Evolutionary conservation across 352 stramenopile genomes (phyloP).

Genomic region (Phytopythium boreale): DNA sequence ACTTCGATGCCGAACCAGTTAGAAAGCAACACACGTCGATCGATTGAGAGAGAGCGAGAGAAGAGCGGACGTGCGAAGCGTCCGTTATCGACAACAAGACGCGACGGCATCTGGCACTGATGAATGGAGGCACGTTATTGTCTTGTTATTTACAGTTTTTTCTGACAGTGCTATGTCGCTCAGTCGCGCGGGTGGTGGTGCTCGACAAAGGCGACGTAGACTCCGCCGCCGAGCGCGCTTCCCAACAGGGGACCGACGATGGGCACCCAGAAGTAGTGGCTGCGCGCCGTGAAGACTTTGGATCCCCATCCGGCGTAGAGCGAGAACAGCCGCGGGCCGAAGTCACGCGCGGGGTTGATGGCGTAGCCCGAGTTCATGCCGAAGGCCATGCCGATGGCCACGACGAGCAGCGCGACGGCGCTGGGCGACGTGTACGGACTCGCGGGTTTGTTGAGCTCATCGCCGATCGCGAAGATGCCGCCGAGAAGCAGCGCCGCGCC

Average conservation of each 20-base stretch:
- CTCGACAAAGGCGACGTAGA: slow-evolving; percentile 30
- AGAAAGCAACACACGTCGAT: background rate
- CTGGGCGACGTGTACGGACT: slow-evolving; percentile 35
- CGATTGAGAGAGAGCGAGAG: background rate
- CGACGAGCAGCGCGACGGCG: slow-evolving; percentile 43
- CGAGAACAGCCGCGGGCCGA: slow-evolving; percentile 40
- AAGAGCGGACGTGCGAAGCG: background rate
- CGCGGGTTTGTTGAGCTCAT: slow-evolving; percentile 51
- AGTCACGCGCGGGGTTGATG: slow-evolving; percentile 53
- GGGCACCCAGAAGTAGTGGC: slow-evolving; percentile 56
- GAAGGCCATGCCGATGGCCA: slow-evolving; percentile 58
- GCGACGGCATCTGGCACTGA: background rate
- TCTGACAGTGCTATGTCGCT: background rate
- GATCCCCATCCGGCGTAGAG: slow-evolving; percentile 32
- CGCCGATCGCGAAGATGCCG: slow-evolving; percentile 52
- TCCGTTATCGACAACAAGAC: background rate
- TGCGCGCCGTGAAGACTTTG: slow-evolving; percentile 25
- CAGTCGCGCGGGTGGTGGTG: slow-evolving; percentile 21
- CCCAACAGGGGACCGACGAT: slow-evolving; percentile 32
- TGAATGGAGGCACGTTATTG: background rate
- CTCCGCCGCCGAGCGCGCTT: slow-evolving; percentile 20
- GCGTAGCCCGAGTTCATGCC: slow-evolving; percentile 67
- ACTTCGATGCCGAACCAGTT: background rate
- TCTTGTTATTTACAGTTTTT: slow-evolving; percentile 3
- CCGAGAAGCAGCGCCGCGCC: slow-evolving; percentile 49